Evolutionary conservation across 345 rosid genomes (phyloP).

Genomic region (Arabis alpina): DNA sequence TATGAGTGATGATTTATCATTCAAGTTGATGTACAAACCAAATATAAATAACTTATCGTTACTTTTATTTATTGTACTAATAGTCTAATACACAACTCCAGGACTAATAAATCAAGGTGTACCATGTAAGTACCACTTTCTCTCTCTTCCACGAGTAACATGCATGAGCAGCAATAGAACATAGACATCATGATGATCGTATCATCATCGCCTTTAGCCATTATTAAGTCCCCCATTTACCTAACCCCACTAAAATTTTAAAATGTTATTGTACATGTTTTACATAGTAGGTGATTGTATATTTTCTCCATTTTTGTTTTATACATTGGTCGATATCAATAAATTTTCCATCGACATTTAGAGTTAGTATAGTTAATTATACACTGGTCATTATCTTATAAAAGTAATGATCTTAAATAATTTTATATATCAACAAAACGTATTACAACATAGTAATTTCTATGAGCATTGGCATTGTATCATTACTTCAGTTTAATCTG

Average conservation of each 20-base stretch:
- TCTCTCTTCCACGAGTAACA: slow-evolving; percentile 39
- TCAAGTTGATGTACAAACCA: slow-evolving; percentile 16
- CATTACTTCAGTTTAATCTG: background rate
- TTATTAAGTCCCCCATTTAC: slow-evolving; percentile 57
- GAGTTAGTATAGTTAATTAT: too few species aligned
- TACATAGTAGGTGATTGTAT: too few species aligned
- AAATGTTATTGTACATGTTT: slow-evolving; percentile 20
- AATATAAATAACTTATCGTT: background rate
- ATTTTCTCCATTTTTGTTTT: slow-evolving; percentile 27
- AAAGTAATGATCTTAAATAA: too few species aligned
- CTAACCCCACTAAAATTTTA: slow-evolving; percentile 44
- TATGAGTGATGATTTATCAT: slow-evolving; percentile 16
- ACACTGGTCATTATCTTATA: too few species aligned
- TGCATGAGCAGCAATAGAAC: slow-evolving; percentile 38
- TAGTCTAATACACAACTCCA: background rate
- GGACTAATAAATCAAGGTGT: slow-evolving; percentile 7
- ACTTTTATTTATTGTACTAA: background rate
- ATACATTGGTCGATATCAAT: slow-evolving; percentile 25
- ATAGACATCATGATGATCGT: slow-evolving; percentile 37
- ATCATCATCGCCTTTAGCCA: slow-evolving; percentile 52
- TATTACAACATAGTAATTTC: background rate
- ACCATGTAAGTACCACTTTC: slow-evolving; percentile 8
- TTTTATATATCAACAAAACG: background rate
- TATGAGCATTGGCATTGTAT: background rate
- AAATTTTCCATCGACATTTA: background rate